Base-by-base conservation (phyloP, 2,329 filamentous ascomycete genomes). In the Albophoma yamanashiensis region DNA sequence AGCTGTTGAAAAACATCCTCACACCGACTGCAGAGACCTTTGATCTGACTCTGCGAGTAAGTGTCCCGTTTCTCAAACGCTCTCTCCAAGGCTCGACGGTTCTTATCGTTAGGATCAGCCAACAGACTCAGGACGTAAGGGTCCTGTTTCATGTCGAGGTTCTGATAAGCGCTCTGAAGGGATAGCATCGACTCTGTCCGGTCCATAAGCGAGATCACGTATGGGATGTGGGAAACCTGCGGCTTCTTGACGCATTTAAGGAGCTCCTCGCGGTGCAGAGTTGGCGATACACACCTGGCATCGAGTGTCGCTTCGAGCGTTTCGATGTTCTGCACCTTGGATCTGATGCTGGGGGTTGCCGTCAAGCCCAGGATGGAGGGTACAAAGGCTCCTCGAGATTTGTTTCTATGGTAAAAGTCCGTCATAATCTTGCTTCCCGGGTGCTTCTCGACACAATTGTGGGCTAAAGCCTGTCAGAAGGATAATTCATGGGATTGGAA, bases 351-450 rank as follows among this genome's bases (percentile, higher is more conserved):
- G 0, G 91, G 91, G 62, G 89, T 95, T 0, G 92, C 92, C 8
- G 88, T 92, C 31, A 96, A 77, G 0, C 91, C 92, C 6, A 96
- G 76, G 36, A 96, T 87, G 25, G 79, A 77, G 0, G 92, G 92
- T 1, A 84, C 71, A 0, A 67, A 56, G 0, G 70, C 62, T 0
- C 76, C 78, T 2, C 60, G 63, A 0, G 59, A 63, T 57, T 78
- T 78, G 22, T 69, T 71, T 36, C 76, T 74, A 62, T 85, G 82
- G 67, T 95, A 96, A 64, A 89, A 87, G 38, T 85, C 75, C 36
- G 73, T 76, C 89, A 96, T 93, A 40, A 96, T 88, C 45, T 77
- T 81, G 60, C 86, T 86, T 14, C 86, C 85, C 0, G 89, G 78
- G 64, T 87, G 81, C 1, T 82, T 84, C 22, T 78, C 77, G 6